Evolutionary conservation across 2,329 filamentous ascomycete species (phyloP), one percentile per base, ranked within the genome.

Genomic region (Cladosporium oxysporum): DNA sequence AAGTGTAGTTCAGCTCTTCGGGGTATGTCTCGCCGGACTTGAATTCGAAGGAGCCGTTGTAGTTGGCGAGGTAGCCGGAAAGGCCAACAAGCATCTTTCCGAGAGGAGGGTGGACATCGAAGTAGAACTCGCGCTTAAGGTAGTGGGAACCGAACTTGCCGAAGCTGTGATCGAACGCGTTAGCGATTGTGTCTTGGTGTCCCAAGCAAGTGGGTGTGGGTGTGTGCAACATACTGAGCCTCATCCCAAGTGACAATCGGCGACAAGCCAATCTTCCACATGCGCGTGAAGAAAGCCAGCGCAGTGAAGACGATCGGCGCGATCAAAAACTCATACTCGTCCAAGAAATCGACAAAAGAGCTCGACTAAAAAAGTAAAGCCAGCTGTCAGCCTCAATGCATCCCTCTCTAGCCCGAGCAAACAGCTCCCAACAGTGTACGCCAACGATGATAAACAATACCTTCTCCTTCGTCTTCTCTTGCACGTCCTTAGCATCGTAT

Each of bases 61-160:
- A 99, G 71, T 94, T 94, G 71, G 94, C 96, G 68, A 99, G 85
- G 76, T 96, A 96, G 77, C 95, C 95, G 7, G 95, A 98, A 61
- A 99, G 86, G 69, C 95, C 95, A 73, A 99, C 94, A 65, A 99
- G 88, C 88, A 99, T 98, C 84, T 99, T 99, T 77, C 95, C 95
- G 68, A 99, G 88, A 64, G 95, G 95, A 70, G 95, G 95, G 80
- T 96, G 92, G 66, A 96, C 91, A 84, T 96, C 92, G 82, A 99
- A 99, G 86, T 99, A 99, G 84, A 98, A 97, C 81, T 99, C 95
- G 79, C 94, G 92, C 80, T 99, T 97, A 77, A 99, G 89, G 80
- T 99, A 99, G 82, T 99, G 94, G 74, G 94, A 98, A 70, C 95
- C 95, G 80, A 99, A 99, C 83, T 99, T 99, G 77, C 92, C 92